Evolutionary conservation across 1,139 yeast genomes (phyloP).

Genomic region (Magnusiomyces tetraspermus): DNA sequence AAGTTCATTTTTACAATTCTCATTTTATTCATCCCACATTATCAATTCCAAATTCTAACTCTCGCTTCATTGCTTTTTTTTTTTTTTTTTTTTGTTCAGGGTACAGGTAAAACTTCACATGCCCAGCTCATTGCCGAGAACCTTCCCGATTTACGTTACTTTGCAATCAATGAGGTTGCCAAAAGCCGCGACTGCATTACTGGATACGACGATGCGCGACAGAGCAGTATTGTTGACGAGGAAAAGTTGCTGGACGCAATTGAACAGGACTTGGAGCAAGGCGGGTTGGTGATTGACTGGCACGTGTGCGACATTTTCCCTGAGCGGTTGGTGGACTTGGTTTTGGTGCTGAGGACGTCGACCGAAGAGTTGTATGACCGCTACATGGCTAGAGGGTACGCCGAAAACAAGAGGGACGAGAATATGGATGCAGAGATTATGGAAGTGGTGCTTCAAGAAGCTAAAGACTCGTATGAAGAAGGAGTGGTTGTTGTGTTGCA

Average conservation of each 20-base stretch:
- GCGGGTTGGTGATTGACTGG: conserved; percentile 92
- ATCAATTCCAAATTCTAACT: neutral
- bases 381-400: conserved; percentile 56
- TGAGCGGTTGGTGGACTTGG: conserved; percentile 82
- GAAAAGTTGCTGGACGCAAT: conserved; percentile 74
- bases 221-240: conserved; percentile 85
- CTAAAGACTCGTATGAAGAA: conserved; percentile 66
- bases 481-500: conserved; percentile 73
- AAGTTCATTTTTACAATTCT: conserved; percentile 15
- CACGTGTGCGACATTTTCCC: conserved; percentile 96
- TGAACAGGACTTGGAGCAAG: conserved; percentile 68
- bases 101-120: conserved; percentile 92
- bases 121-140: conserved; percentile 52
- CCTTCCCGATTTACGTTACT: conserved; percentile 44
- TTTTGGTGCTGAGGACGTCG: conserved; percentile 76
- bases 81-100: conserved; percentile 32
- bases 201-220: conserved; percentile 77
- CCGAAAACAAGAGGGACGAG: conserved; percentile 74
- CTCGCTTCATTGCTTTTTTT: too few species aligned
- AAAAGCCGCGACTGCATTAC: conserved; percentile 67
- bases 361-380: conserved; percentile 67
- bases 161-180: conserved; percentile 74
- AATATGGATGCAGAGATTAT: conserved; percentile 94
- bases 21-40: neutral
- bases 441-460: conserved; percentile 86